Conservation (phyloP, 768 basidiomycete genomes). For the Rubroboletus satanas region DNA sequence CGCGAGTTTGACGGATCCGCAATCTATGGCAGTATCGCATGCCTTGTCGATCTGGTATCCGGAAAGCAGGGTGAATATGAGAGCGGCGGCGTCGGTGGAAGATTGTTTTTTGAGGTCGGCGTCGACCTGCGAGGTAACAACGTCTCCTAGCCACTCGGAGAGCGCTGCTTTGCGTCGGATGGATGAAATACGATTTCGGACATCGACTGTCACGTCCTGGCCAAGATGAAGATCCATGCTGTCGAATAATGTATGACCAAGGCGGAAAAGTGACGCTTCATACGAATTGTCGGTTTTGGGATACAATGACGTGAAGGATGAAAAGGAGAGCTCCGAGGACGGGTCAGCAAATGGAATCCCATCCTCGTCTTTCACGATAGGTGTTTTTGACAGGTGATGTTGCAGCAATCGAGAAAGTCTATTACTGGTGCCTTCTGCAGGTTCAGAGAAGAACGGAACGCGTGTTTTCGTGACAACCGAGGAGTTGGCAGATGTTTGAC, state of each 20-base stretch:
- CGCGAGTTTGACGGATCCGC: conserved; percentile 79
- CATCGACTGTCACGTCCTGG: conserved; percentile 50
- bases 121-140: conserved; percentile 69
- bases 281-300: conserved; percentile 64
- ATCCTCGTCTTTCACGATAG: conserved; percentile 66
- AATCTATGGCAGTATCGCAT: conserved; percentile 66
- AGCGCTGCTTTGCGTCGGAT: conserved; percentile 76
- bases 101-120: conserved; percentile 56
- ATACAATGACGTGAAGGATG: conserved; percentile 71
- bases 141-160: conserved; percentile 79
- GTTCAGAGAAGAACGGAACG: conserved; percentile 38
- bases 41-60: conserved; percentile 89
- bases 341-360: conserved; percentile 69
- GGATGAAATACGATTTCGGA: conserved; percentile 54
- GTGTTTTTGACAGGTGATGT: conserved; percentile 71
- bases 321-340: conserved; percentile 63
- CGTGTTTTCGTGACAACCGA: conserved; percentile 54
- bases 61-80: conserved; percentile 74
- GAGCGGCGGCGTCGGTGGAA: conserved; percentile 41
- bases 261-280: conserved; percentile 81
- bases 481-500: conserved; percentile 56
- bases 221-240: conserved; percentile 64
- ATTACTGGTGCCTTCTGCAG: conserved; percentile 32
- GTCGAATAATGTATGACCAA: conserved; percentile 88
- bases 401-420: conserved; percentile 63